These are phyloP conservation scores for Fusarium sororula DNA, from an alignment of 2,329 filamentous ascomycete species.

Conservation along the genomic window DNA sequence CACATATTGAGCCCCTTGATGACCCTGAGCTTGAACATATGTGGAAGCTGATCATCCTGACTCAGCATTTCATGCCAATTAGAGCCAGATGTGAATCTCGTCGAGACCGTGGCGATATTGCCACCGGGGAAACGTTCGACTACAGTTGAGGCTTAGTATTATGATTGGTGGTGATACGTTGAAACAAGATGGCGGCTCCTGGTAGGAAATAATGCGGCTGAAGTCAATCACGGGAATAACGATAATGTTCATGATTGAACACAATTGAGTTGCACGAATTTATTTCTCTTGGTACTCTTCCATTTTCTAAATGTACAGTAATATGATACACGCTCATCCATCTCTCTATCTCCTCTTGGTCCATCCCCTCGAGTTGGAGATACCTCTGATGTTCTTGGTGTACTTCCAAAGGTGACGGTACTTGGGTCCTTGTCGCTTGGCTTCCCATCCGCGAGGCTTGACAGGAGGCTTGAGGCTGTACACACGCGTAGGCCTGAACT, in stretches of 20 bases:
- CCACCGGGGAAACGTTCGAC: not conserved
- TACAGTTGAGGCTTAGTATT: not conserved
- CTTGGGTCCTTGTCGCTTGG: conserved; percentile 71
- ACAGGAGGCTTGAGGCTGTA: conserved; percentile 71
- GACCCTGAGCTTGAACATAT: not conserved
- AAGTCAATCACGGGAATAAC: not conserved
- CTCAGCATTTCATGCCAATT: not conserved
- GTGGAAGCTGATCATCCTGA: not conserved
- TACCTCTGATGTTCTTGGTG: conserved; percentile 64
- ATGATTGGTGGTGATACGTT: not conserved
- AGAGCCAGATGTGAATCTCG: not conserved
- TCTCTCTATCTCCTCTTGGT: conserved; percentile 50
- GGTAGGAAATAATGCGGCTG: not conserved
- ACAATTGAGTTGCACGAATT: conserved; percentile 1
- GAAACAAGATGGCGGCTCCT: not conserved
- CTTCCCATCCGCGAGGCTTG: conserved; percentile 72
- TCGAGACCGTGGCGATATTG: not conserved
- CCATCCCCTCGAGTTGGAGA: conserved; percentile 55
- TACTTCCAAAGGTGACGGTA: conserved; percentile 73
- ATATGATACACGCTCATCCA: conserved; percentile 36
- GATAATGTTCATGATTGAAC: not conserved
- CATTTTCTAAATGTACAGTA: conserved; percentile 43
- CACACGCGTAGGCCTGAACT: conserved; percentile 84
- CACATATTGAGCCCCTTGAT: not conserved
- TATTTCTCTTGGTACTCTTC: conserved; percentile 24